Evolutionary conservation across 495 filamentous ascomycete genomes (phyloP), one percentile per base, ranked within the genome.

Genomic region (Apodospora peruviana): DNA sequence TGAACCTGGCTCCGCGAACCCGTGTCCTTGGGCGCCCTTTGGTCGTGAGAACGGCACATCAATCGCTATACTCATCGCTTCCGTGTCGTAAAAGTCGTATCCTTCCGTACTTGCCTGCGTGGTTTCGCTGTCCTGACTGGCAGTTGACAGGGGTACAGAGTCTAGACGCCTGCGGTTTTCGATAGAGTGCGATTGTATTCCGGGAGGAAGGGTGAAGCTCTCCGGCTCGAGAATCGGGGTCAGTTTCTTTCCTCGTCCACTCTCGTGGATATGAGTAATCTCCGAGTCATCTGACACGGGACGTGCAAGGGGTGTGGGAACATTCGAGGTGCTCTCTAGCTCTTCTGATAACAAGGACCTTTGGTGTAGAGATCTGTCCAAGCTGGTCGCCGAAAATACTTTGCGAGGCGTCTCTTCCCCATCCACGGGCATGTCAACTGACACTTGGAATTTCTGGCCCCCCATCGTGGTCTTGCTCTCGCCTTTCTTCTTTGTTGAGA

Each of bases 281-380:
- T 43, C 49, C 20, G 65, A 24, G 16, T 64, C 32, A 44, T 82
- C 81, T 3, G 75, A 70, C 32, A 86, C 66, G 4, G 88, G 87
- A 20, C 81, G 77, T 4, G 82, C 88, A 36, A 91, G 71, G 1
- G 89, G 89, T 0, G 89, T 95, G 11, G 85, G 78, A 59, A 88
- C 78, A 49, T 86, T 89, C 1, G 88, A 93, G 34, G 82, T 83
- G 62, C 79, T 86, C 43, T 88, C 85, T 12, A 77, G 65, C 47
- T 87, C 83, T 32, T 76, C 72, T 0, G 68, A 51, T 0, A 75
- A 65, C 1, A 73, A 55, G 2, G 70, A 72, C 46, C 59, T 65
- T 18, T 55, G 56, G 3, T 61, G 38, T 36, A 53, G 37, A 17
- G 60, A 18, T 40, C 57, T 57, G 48, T 64, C 55, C 49, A 55